A percentile compares a stretch with the other conserved stretches of the same genome.
phyloP scores from a whole-genome alignment of 1,139 yeast genomes.

The Blastobotrys raffinosifermentans region DNA sequence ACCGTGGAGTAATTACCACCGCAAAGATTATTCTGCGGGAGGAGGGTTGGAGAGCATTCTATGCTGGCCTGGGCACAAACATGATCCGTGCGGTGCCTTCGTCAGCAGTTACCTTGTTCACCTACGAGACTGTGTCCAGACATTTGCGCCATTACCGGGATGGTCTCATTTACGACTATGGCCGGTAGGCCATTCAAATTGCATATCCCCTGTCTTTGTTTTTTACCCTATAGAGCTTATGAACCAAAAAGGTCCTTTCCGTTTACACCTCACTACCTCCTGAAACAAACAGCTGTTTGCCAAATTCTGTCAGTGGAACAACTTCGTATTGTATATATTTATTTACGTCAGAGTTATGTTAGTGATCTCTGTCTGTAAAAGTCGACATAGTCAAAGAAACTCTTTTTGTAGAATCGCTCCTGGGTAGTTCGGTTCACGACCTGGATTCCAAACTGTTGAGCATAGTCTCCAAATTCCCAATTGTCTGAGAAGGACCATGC shows the following conservation, averaged over 20 bases:
- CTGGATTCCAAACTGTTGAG: slow-evolving; percentile 1
- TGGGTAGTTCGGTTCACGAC: slow-evolving; percentile 1
- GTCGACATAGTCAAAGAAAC: neutral
- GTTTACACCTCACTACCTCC: too few species aligned
- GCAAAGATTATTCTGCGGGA: slow-evolving; percentile 48
- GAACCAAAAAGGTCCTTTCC: too few species aligned
- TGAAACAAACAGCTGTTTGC: too few species aligned
- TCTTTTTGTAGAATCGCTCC: neutral
- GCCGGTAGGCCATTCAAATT: too few species aligned
- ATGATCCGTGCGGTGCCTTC: slow-evolving; percentile 91
- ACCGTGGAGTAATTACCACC: slow-evolving; percentile 41
- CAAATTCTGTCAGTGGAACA: too few species aligned
- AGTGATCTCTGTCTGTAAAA: slow-evolving; percentile 1
- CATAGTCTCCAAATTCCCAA: slow-evolving; percentile 3
- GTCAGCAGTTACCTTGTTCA: slow-evolving; percentile 88
- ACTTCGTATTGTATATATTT: too few species aligned
- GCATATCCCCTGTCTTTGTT: too few species aligned
- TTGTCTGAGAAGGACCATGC: slow-evolving; percentile 1
- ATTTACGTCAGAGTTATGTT: too few species aligned
- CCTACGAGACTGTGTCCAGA: slow-evolving; percentile 79
- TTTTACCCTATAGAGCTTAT: slow-evolving; percentile 1
- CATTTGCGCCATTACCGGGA: slow-evolving; percentile 35
- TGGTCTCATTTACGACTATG: too few species aligned
- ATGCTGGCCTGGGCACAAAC: slow-evolving; percentile 84
- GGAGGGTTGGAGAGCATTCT: slow-evolving; percentile 81